phyloP scores from a whole-genome alignment of 352 stramenopile genomes.

The Plasmopara muralis region DNA sequence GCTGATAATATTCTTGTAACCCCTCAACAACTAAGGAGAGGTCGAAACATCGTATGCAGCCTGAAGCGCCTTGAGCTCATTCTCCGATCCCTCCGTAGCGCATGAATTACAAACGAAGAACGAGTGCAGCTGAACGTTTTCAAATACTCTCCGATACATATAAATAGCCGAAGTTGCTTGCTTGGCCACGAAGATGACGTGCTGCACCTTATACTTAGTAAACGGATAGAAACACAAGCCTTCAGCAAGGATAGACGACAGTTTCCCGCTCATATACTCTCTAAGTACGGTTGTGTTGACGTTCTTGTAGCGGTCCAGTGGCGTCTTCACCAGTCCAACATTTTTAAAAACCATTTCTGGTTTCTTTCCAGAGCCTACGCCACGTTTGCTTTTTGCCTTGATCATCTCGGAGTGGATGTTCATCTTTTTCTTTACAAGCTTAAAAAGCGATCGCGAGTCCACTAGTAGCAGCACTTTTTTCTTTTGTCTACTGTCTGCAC shows the following conservation, averaged over 20 bases:
- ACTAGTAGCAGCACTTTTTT: constrained; percentile 57
- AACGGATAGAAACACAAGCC: constrained; percentile 64
- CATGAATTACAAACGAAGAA: constrained; percentile 47
- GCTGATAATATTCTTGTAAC: too few species aligned
- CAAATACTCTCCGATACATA: constrained; percentile 39
- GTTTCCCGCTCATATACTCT: constrained; percentile 54
- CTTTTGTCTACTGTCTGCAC: constrained; percentile 55
- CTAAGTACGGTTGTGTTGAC: constrained; percentile 52
- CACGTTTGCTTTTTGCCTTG: constrained; percentile 48
- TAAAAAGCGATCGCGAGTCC: constrained; percentile 45
- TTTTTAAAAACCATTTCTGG: constrained; percentile 48
- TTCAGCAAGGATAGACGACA: constrained; percentile 54
- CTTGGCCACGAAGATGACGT: constrained; percentile 62
- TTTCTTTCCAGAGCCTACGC: constrained; percentile 57
- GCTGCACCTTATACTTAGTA: constrained; percentile 40
- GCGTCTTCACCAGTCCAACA: constrained; percentile 62
- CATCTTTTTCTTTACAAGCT: constrained; percentile 55
- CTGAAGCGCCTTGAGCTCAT: constrained; percentile 30
- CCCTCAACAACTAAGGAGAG: too few species aligned
- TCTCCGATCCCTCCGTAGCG: constrained; percentile 17
- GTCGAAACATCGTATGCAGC: constrained; percentile 25
- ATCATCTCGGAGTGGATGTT: constrained; percentile 44
- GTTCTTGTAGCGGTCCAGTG: constrained; percentile 58
- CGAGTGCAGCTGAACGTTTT: constrained; percentile 38
- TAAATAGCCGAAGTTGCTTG: constrained; percentile 32